Evolutionary conservation across 1,139 yeast genomes (phyloP).

Genomic region (Yamadazyma kanchanaburiensis): DNA sequence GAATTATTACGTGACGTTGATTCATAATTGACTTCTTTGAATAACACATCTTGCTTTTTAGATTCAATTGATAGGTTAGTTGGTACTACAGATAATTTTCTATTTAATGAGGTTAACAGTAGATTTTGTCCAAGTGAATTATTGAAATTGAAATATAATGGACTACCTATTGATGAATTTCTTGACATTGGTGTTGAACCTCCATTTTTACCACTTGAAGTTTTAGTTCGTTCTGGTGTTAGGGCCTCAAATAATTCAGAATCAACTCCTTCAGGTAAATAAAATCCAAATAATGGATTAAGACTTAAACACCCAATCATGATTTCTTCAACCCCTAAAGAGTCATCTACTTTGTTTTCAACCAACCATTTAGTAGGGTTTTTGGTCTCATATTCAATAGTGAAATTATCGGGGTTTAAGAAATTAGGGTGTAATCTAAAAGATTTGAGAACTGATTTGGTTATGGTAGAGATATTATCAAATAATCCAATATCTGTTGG

Average conservation of each 20-base stretch:
- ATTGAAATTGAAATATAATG: slow-evolving; percentile 17
- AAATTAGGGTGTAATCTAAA: slow-evolving; percentile 52
- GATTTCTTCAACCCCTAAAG: slow-evolving; percentile 30
- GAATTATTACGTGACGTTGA: slow-evolving; percentile 4
- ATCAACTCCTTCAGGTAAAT: slow-evolving; percentile 9
- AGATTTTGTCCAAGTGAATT: slow-evolving; percentile 3
- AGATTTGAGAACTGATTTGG: slow-evolving; percentile 13
- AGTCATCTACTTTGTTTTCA: slow-evolving; percentile 15
- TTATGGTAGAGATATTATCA: slow-evolving; percentile 4
- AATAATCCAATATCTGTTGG: slow-evolving; percentile 8
- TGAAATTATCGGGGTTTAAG: slow-evolving; percentile 19
- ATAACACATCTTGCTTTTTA: slow-evolving; percentile 15
- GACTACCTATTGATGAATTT: slow-evolving; percentile 27
- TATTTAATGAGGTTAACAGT: slow-evolving; percentile 15
- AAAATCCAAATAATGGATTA: slow-evolving; percentile 12
- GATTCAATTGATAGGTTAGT: slow-evolving; percentile 22
- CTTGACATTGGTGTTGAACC: slow-evolving; percentile 14
- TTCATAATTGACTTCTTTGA: slow-evolving; percentile 30
- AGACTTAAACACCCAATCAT: slow-evolving; percentile 30
- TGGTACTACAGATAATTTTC: slow-evolving; percentile 28
- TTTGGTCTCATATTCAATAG: slow-evolving; percentile 39
- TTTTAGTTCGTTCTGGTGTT: background rate
- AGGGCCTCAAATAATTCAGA: background rate
- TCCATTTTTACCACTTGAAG: background rate
- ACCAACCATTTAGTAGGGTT: slow-evolving; percentile 36